Conservation (phyloP, 345 rosid genomes). For the Eucalyptus victrix region DNA sequence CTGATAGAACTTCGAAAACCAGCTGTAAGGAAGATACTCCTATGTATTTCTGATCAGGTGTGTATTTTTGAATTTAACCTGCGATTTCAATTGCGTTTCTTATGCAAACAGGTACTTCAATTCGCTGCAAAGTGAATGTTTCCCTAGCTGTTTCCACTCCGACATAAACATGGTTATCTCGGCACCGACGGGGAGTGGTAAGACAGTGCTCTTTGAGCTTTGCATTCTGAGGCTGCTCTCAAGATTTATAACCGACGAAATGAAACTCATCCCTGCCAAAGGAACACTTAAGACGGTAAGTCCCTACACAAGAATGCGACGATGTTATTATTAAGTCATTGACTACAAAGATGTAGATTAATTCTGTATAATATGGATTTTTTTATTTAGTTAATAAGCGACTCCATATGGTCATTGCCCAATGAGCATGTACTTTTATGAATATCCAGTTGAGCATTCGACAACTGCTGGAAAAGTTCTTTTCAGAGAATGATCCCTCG, state of each 20-base stretch:
- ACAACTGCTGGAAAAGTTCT: not conserved
- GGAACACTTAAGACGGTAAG: constrained; percentile 93
- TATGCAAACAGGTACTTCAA: constrained; percentile 58
- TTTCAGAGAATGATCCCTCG: not conserved
- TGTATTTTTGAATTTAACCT: not conserved
- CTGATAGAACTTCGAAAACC: not conserved
- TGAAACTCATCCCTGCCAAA: constrained; percentile 48
- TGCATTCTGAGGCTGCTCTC: constrained; percentile 87
- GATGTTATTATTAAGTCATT: not conserved
- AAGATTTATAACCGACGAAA: constrained; percentile 48
- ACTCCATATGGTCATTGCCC: not conserved
- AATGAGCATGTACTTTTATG: not conserved
- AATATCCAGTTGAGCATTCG: not conserved
- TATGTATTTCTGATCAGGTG: not conserved
- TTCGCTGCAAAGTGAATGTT: constrained; percentile 94
- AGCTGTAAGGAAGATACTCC: not conserved
- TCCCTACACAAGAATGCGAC: not conserved
- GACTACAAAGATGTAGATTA: not conserved
- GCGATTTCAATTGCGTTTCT: not conserved
- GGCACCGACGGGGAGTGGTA: constrained; percentile 99
- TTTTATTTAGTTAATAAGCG: not conserved
- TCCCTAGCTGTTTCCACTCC: constrained; percentile 69
- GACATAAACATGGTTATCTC: constrained; percentile 89
- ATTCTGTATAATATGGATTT: not conserved
- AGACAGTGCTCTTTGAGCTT: constrained; percentile 90